phyloP scores from a whole-genome alignment of 352 stramenopile species.

The Globisporangium apiculatum region DNA sequence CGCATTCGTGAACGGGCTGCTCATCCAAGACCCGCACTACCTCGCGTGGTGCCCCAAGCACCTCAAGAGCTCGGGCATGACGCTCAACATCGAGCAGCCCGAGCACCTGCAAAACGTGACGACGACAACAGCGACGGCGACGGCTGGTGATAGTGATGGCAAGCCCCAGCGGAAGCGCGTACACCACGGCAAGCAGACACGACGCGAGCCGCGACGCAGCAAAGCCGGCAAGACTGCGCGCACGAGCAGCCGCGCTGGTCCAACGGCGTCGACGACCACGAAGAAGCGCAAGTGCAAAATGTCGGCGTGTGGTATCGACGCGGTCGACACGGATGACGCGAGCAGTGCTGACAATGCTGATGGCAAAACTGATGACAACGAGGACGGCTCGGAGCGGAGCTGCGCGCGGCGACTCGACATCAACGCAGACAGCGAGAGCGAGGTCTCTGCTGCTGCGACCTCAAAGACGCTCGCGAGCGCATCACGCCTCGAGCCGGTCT shows the following conservation, averaged over 20 bases:
- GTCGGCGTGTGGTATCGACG: not conserved
- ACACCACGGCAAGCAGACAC: constrained; percentile 15
- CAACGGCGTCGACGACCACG: constrained; percentile 37
- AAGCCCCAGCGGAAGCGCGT: constrained; percentile 11
- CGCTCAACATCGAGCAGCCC: constrained; percentile 53
- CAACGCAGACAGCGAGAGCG: constrained; percentile 33
- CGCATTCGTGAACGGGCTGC: constrained; percentile 60
- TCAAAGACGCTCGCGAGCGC: not conserved
- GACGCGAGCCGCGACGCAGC: constrained; percentile 22
- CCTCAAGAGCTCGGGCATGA: constrained; percentile 63
- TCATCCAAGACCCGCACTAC: constrained; percentile 61
- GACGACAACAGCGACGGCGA: constrained; percentile 10
- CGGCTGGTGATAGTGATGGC: not conserved
- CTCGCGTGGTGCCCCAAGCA: constrained; percentile 72
- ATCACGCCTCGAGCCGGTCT: constrained; percentile 21
- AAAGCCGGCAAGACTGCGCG: constrained; percentile 3
- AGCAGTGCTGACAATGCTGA: constrained; percentile 11
- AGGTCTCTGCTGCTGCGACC: not conserved
- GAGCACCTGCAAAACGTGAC: constrained; percentile 42
- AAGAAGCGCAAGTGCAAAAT: constrained; percentile 42
- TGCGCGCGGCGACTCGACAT: constrained; percentile 42
- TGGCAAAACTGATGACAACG: constrained; percentile 17
- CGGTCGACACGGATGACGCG: not conserved
- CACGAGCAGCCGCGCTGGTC: constrained; percentile 7
- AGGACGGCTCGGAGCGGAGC: constrained; percentile 7